Evolutionary conservation across 768 basidiomycete species (phyloP).

Genomic region (Plicaturopsis crispa): DNA sequence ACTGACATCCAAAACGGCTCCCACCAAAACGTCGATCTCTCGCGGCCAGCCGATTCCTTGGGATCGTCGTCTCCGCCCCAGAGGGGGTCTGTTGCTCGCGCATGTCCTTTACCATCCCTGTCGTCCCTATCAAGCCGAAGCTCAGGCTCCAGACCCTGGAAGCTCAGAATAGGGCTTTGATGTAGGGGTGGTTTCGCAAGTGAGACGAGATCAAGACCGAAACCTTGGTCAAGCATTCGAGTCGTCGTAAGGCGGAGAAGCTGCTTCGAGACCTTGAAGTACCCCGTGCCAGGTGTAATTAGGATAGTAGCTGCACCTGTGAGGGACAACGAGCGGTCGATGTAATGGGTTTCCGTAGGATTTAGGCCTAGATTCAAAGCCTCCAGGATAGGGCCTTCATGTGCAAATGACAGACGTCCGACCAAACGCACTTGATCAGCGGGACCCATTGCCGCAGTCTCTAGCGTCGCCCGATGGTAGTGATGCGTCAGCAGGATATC

Average conservation of each 20-base stretch:
- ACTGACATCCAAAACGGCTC: slow-evolving; percentile 83
- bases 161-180: slow-evolving; percentile 90
- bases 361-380: slow-evolving; percentile 90
- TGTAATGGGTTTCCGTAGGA: slow-evolving; percentile 89
- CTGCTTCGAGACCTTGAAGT: slow-evolving; percentile 87
- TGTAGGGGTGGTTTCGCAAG: slow-evolving; percentile 90
- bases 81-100: slow-evolving; percentile 55
- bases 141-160: slow-evolving; percentile 59
- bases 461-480: slow-evolving; percentile 62
- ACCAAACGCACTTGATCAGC: slow-evolving; percentile 58
- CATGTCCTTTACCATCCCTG: slow-evolving; percentile 34
- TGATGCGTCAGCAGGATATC: slow-evolving; percentile 89
- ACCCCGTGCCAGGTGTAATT: slow-evolving; percentile 90
- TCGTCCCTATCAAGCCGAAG: slow-evolving; percentile 25
- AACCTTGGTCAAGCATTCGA: slow-evolving; percentile 89
- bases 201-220: slow-evolving; percentile 81
- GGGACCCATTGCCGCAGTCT: slow-evolving; percentile 33
- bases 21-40: slow-evolving; percentile 73
- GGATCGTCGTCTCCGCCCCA: slow-evolving; percentile 64
- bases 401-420: slow-evolving; percentile 76
- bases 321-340: slow-evolving; percentile 87
- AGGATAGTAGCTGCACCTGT: slow-evolving; percentile 81
- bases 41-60: slow-evolving; percentile 19
- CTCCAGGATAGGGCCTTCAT: slow-evolving; percentile 94
- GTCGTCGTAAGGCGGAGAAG: slow-evolving; percentile 89